Base-by-base conservation (phyloP, 805 yeast genomes). In the Yamadazyma tumulicola region DNA sequence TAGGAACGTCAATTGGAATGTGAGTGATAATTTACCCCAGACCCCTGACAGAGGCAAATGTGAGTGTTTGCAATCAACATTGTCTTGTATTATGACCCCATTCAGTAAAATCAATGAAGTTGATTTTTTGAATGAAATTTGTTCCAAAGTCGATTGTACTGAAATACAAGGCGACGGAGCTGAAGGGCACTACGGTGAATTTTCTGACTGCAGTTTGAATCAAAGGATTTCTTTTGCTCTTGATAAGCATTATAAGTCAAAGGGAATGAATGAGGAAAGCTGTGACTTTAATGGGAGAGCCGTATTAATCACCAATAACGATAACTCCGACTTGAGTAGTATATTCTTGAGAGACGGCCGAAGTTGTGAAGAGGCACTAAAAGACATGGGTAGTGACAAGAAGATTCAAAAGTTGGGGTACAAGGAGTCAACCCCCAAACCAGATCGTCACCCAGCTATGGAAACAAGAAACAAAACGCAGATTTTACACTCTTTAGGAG, bases 31-130 rank as follows among this genome's bases (percentile, higher is more conserved):
- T 1, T 42, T 70, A 20, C 77, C 77, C 0, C 57, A 50, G 5
- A 57, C 64, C 1, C 77, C 78, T 2, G 61, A 66, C 37, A 42
- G 54, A 7, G 63, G 60, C 11, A 53, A 61, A 33, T 72, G 77
- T 49, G 72, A 64, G 39, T 71, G 76, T 42, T 50, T 69, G 19
- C 57, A 65, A 52, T 45, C 66, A 6, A 57, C 67, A 4, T 45
- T 67, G 4, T 45, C 61, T 1, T 72, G 76, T 45, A 53, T 65
- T 26, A 47, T 57, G 19, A 41, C 50, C 14, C 63, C 66, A 1
- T 48, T 47, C 27, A 44, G 37, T 8, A 37, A 36, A 1, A 47
- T 54, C 18, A 38, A 57, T 29, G 52, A 49, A 23, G 35, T 30
- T 20, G 41, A 29, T 20, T 42, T 55, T n/a, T 44, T 64, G 16